Evolutionary conservation across 495 filamentous ascomycete species (phyloP).

Genomic region (Hyaloscypha bicolor): DNA sequence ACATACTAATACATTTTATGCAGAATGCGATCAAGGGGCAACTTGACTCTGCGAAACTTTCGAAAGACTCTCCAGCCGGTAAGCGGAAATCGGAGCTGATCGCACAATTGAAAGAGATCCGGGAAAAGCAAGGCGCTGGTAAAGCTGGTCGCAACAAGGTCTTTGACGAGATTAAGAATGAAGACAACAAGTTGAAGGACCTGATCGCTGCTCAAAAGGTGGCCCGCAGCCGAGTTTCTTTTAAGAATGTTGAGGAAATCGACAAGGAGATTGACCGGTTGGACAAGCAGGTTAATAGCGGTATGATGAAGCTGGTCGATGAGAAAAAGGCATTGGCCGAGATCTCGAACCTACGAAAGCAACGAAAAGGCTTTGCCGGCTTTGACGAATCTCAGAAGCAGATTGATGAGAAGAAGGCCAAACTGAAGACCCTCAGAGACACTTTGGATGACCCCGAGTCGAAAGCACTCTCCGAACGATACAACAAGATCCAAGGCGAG

Average conservation of each 20-base stretch:
- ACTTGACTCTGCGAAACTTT: constrained; percentile 72
- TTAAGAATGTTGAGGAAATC: constrained; percentile 85
- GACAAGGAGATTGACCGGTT: constrained; percentile 78
- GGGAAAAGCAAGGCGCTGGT: constrained; percentile 77
- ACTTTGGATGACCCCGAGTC: constrained; percentile 88
- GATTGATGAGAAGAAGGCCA: constrained; percentile 81
- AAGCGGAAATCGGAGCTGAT: constrained; percentile 84
- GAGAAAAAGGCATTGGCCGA: constrained; percentile 92
- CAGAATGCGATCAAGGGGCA: constrained; percentile 86
- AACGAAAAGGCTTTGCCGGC: constrained; percentile 83
- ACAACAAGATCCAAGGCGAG: constrained; percentile 79
- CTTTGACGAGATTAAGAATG: constrained; percentile 81
- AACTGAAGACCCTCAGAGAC: constrained; percentile 84
- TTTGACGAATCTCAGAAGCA: constrained; percentile 81
- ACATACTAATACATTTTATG: constrained; percentile 21
- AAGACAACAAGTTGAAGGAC: constrained; percentile 70
- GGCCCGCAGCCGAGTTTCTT: constrained; percentile 72
- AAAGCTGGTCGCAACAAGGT: constrained; percentile 75
- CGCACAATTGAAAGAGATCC: constrained; percentile 69
- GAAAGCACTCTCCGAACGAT: constrained; percentile 82
- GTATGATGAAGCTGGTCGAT: constrained; percentile 90
- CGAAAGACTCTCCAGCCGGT: constrained; percentile 64
- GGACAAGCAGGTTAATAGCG: constrained; percentile 80
- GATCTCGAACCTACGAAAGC: constrained; percentile 79
- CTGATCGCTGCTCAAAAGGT: constrained; percentile 79